Percentiles rank a stretch among this genome's conserved stretches.
Conservation (phyloP, 108 stramenopile species). For the Poteriospumella lacustris region DNA sequence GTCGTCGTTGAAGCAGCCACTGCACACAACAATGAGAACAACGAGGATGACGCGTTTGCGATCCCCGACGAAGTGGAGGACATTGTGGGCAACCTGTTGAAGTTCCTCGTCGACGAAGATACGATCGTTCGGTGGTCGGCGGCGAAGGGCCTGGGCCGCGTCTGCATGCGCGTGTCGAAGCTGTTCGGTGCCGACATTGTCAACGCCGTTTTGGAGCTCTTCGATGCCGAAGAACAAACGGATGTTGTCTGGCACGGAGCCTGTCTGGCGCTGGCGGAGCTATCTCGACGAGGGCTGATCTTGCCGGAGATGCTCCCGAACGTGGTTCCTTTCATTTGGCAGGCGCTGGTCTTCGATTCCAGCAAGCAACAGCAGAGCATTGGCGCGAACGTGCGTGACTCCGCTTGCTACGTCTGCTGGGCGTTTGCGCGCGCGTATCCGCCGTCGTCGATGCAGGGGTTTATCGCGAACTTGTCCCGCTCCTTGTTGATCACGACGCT, state of each 20-base stretch:
- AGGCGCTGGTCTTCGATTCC: conserved; percentile 70
- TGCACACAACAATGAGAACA: conserved; percentile 11
- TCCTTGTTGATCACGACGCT: conserved; percentile 78
- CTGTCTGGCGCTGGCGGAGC: conserved; percentile 87
- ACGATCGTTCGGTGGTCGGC: conserved; percentile 98
- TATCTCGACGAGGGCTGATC: conserved; percentile 88
- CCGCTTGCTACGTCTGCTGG: conserved; percentile 97
- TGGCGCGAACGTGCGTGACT: conserved; percentile 92
- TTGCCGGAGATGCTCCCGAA: conserved; percentile 71
- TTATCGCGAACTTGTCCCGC: conserved; percentile 60
- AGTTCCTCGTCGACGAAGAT: conserved; percentile 66
- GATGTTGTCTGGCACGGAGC: conserved; percentile 88
- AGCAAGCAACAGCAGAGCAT: conserved; percentile 76
- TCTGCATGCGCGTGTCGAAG: conserved; percentile 81
- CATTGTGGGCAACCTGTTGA: conserved; percentile 78
- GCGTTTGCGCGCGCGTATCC: conserved; percentile 93
- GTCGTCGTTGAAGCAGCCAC: not conserved
- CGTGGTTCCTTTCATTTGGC: conserved; percentile 60
- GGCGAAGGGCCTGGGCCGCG: conserved; percentile 91
- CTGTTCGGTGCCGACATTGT: conserved; percentile 89
- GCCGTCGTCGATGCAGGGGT: conserved; percentile 65
- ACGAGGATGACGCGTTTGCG: conserved; percentile 48
- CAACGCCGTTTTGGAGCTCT: conserved; percentile 69
- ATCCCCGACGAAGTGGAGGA: conserved; percentile 91
- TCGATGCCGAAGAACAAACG: conserved; percentile 61